These are phyloP conservation scores for Fusarium nelsonii DNA, from an alignment of 2,329 filamentous ascomycete genomes.

Conservation along the genomic window DNA sequence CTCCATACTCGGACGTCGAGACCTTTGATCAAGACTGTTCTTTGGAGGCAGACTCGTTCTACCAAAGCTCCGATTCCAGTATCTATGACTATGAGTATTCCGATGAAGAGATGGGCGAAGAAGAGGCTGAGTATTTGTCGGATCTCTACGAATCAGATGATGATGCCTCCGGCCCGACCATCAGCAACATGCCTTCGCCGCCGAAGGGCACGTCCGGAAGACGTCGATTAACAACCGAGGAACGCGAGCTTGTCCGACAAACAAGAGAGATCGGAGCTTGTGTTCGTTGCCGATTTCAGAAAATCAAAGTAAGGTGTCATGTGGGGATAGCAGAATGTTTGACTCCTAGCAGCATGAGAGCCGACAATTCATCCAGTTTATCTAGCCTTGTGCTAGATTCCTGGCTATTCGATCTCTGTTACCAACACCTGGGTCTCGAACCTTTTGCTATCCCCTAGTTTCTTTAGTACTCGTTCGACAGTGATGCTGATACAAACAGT, in stretches of 20 bases:
- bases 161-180: not conserved
- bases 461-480: not conserved
- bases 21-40: not conserved
- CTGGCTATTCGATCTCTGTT: not conserved
- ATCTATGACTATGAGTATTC: not conserved
- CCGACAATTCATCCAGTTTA: not conserved
- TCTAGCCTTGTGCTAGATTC: not conserved
- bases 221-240: not conserved
- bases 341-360: not conserved
- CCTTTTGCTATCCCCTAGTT: not conserved
- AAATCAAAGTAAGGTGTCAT: constrained; percentile 34
- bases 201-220: not conserved
- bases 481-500: constrained; percentile 50
- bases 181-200: not conserved
- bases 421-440: not conserved
- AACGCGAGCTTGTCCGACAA: constrained; percentile 1
- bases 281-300: constrained; percentile 42
- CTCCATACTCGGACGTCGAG: not conserved
- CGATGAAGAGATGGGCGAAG: constrained; percentile 1
- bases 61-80: not conserved
- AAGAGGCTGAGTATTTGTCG: constrained; percentile 2
- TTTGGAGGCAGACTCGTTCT: not conserved
- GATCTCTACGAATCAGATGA: not conserved
- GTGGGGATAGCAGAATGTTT: not conserved
- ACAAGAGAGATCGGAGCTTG: constrained; percentile 29